phyloP scores from a whole-genome alignment of 2,329 filamentous ascomycete species.

The Phyllosticta citribraziliensis region DNA sequence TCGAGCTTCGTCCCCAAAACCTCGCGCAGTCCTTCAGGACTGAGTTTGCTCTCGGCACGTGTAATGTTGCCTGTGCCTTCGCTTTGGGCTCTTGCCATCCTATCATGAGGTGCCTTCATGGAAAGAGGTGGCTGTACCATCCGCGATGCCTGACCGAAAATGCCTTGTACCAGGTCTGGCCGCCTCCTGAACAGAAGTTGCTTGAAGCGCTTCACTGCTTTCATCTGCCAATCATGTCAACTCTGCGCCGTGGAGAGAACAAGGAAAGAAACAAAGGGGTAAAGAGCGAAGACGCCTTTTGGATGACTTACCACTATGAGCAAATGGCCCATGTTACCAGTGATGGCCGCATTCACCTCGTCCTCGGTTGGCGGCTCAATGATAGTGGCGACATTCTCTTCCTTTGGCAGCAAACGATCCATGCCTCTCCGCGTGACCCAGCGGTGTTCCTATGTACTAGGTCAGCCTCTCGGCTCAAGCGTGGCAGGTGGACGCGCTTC shows the following conservation, averaged over 20 bases:
- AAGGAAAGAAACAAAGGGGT: not conserved
- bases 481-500: not conserved
- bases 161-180: slow-evolving; percentile 46
- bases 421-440: slow-evolving; percentile 81
- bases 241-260: not conserved
- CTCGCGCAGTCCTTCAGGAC: slow-evolving; percentile 43
- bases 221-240: slow-evolving; percentile 50
- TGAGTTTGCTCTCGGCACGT: slow-evolving; percentile 39
- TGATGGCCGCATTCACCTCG: slow-evolving; percentile 85
- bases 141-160: slow-evolving; percentile 48
- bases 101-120: slow-evolving; percentile 32
- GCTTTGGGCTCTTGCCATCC: slow-evolving; percentile 36
- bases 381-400: slow-evolving; percentile 76
- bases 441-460: slow-evolving; percentile 58
- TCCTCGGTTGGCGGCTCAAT: slow-evolving; percentile 79
- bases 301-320: slow-evolving; percentile 58
- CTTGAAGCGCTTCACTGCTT: slow-evolving; percentile 86
- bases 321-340: slow-evolving; percentile 76
- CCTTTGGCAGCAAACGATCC: slow-evolving; percentile 67
- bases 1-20: slow-evolving; percentile 23
- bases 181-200: slow-evolving; percentile 52
- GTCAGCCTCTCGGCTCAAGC: not conserved
- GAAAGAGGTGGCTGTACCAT: slow-evolving; percentile 49
- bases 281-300: not conserved
- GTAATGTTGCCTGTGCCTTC: slow-evolving; percentile 42